phyloP scores from a whole-genome alignment of 208 protist genomes.

The Wallacemonas sp. region DNA sequence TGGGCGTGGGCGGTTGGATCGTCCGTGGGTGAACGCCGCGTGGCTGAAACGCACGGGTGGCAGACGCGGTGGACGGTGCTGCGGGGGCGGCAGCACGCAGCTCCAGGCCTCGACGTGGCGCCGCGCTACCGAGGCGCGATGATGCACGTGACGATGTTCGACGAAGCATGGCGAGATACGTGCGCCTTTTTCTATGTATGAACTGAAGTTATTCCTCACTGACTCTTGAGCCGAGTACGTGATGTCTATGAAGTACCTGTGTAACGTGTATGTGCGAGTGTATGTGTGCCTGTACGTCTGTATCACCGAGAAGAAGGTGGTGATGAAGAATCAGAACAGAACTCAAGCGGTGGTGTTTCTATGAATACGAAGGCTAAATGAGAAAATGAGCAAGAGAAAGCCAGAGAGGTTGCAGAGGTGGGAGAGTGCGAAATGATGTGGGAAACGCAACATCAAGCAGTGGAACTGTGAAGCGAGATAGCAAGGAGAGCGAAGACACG shows the following conservation, averaged over 20 bases:
- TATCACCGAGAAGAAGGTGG: slow-evolving; percentile 13
- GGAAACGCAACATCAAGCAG: no score
- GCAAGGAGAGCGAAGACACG: no score
- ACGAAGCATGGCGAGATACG: no score
- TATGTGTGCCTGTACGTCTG: not conserved
- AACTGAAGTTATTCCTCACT: no score
- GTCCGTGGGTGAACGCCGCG: not conserved
- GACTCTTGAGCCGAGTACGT: no score
- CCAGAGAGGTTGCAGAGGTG: not conserved
- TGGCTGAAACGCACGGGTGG: no score
- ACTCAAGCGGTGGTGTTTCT: no score
- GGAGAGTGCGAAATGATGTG: no score
- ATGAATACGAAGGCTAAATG: not conserved
- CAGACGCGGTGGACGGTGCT: not conserved
- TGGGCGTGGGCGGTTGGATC: slow-evolving; percentile 4
- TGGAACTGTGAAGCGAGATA: no score
- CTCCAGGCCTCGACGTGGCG: not conserved
- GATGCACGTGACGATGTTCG: slow-evolving; percentile 10
- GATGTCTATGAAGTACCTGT: not conserved
- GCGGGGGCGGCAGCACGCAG: not conserved
- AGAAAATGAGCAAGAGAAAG: not conserved
- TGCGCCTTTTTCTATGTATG: slow-evolving; percentile 1
- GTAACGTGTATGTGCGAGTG: not conserved
- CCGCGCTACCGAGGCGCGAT: not conserved
- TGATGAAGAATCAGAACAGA: slow-evolving; percentile 14